These are phyloP conservation scores for Thozetella sp. DNA, from an alignment of 495 filamentous ascomycete genomes.

Conservation along the genomic window DNA sequence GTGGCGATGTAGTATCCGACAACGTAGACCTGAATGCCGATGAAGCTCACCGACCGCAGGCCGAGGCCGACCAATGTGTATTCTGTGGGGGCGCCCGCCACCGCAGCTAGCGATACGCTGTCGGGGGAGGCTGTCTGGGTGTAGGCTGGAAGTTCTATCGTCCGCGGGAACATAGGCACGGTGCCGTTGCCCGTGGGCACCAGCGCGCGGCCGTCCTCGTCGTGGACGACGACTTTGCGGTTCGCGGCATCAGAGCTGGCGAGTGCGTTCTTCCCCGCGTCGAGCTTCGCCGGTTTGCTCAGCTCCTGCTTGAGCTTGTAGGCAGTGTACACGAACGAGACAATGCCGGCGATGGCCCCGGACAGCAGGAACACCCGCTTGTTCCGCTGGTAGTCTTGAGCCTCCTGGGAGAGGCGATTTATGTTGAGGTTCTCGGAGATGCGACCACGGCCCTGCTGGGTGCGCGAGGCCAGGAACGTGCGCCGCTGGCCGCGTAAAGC, in stretches of 20 bases:
- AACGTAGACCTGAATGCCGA: conserved; percentile 93
- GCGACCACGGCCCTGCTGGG: conserved; percentile 15
- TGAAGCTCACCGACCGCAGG: conserved; percentile 83
- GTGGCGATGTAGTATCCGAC: conserved; percentile 88
- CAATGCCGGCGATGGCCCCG: conserved; percentile 46
- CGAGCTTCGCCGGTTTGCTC: conserved; percentile 34
- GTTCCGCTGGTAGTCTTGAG: conserved; percentile 43
- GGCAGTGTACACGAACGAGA: conserved; percentile 47
- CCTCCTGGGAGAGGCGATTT: conserved; percentile 36
- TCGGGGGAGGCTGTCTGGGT: conserved; percentile 15
- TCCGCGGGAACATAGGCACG: conserved; percentile 79
- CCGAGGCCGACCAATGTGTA: conserved; percentile 89
- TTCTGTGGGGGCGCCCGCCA: conserved; percentile 44
- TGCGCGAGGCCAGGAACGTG: conserved; percentile 30
- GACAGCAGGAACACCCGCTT: conserved; percentile 45
- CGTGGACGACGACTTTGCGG: conserved; percentile 57
- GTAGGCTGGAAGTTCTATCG: conserved; percentile 60
- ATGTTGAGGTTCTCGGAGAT: conserved; percentile 47
- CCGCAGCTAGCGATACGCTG: conserved; percentile 17
- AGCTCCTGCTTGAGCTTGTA: conserved; percentile 39
- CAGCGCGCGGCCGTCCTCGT: conserved; percentile 61
- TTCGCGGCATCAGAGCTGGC: conserved; percentile 38
- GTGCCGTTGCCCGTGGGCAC: conserved; percentile 82
- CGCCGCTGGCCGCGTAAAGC: conserved; percentile 22
- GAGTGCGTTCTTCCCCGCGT: conserved; percentile 50